phyloP scores from a whole-genome alignment of 1,139 yeast species.

The Candida sp. region DNA sequence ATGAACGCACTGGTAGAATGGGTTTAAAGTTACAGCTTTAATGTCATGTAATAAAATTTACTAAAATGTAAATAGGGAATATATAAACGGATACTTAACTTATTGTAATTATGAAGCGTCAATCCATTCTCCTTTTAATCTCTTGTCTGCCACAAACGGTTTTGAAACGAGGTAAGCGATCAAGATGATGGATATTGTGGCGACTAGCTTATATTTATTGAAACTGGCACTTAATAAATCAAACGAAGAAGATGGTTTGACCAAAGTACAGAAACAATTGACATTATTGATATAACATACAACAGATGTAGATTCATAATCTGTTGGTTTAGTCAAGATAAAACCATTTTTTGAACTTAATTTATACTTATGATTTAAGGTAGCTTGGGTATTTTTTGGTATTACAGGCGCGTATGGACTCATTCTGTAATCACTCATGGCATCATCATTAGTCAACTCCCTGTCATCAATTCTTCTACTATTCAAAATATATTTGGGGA shows the following conservation, averaged over 20 bases:
- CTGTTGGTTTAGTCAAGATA: slow-evolving; percentile 59
- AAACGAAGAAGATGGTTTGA: slow-evolving; percentile 81
- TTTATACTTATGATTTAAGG: slow-evolving; percentile 34
- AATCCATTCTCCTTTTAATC: slow-evolving; percentile 35
- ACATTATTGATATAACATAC: slow-evolving; percentile 60
- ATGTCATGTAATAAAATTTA: no score
- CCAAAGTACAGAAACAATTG: slow-evolving; percentile 73
- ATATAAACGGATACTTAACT: background rate
- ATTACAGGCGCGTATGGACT: slow-evolving; percentile 67
- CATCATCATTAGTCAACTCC: slow-evolving; percentile 52
- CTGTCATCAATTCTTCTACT: slow-evolving; percentile 60
- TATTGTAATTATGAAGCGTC: slow-evolving; percentile 10
- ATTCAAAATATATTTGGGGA: slow-evolving; percentile 66
- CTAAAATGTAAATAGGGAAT: background rate
- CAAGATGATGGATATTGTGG: slow-evolving; percentile 56
- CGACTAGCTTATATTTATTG: slow-evolving; percentile 59
- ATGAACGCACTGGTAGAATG: background rate
- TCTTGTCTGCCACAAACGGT: slow-evolving; percentile 58
- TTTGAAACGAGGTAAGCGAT: slow-evolving; percentile 42
- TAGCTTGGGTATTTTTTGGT: slow-evolving; percentile 40
- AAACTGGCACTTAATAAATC: slow-evolving; percentile 71
- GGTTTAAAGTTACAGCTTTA: no score
- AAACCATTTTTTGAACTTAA: slow-evolving; percentile 32
- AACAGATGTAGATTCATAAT: slow-evolving; percentile 77
- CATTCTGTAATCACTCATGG: slow-evolving; percentile 55